Evolutionary conservation across 495 filamentous ascomycete species (phyloP), one percentile per base, ranked within the genome.

Genomic region (Pseudoneurospora amorphoporcata): DNA sequence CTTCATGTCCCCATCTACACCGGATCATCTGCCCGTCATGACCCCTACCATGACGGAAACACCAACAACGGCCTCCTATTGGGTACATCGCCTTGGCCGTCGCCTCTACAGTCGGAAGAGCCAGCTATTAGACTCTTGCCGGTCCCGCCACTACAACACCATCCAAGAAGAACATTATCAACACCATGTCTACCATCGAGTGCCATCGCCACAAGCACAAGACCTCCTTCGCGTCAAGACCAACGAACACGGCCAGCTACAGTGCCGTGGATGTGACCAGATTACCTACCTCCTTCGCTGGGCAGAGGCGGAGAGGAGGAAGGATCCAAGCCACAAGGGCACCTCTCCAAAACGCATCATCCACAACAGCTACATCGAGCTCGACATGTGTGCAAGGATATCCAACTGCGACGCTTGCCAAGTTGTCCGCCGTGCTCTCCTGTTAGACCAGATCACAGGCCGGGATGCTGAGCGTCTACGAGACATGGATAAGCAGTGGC

Each of bases 231-330:
- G 74, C 37, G 69, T 45, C 69, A 72, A 70, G 32, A 32, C 74
- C 65, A 77, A 77, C 68, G 74, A 74, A 40, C 58, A 77, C 47
- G 71, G 70, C 68, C 78, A 77, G 40, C 65, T 68, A 2, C 77
- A 79, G 37, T 80, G 78, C 73, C 74, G 43, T 4, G 78, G 76
- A 2, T 80, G 78, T 65, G 72, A 72, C 23, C 72, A 72, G 35
- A 70, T 80, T 35, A 75, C 72, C 39, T 71, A 77, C 19, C 74
- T 80, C 38, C 32, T 80, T 23, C 78, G 78, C n/a, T 79, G 77
- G 77, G 78, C 74, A 2, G 78, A 79, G 58, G 73, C 71, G 9
- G 74, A 77, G 37, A 58, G 73, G 47, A 75, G 78, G 69, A 74
- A 69, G 38, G 72, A 75, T 35, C 29, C 43, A 37, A 43, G 68